Percentiles rank a stretch among this genome's conserved stretches.
Conservation (phyloP, 2,329 filamentous ascomycete genomes). For the Juglanconis oblonga region DNA sequence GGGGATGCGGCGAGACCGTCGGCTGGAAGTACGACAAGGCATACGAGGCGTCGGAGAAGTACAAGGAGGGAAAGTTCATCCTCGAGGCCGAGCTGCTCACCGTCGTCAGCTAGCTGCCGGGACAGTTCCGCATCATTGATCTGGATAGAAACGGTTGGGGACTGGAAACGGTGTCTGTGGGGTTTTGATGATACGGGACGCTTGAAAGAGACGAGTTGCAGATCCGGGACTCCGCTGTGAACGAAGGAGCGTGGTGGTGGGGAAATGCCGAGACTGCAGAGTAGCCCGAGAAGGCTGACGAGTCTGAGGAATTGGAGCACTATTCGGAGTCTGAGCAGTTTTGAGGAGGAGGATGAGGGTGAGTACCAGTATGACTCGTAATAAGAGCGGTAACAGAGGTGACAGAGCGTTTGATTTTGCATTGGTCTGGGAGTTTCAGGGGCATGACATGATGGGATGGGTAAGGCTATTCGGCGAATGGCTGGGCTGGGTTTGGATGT, state of each 20-base stretch:
- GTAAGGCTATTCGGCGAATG: neutral
- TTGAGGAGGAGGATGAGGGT: no score
- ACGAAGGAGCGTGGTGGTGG: neutral
- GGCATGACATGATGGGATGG: neutral
- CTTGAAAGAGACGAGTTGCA: neutral
- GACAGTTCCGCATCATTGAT: neutral
- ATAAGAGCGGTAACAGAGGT: no score
- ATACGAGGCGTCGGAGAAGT: constrained; percentile 88
- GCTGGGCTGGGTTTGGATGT: neutral
- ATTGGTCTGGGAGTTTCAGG: neutral
- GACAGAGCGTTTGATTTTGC: neutral
- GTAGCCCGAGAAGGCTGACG: neutral
- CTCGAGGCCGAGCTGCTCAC: constrained; percentile 88
- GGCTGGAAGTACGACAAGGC: constrained; percentile 99
- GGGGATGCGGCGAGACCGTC: constrained; percentile 87
- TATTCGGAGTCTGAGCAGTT: no score
- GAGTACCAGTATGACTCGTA: no score
- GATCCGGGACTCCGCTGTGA: neutral
- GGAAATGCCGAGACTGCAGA: neutral
- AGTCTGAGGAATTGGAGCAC: no score
- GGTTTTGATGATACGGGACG: neutral
- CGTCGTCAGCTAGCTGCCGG: constrained; percentile 56
- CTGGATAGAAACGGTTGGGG: neutral
- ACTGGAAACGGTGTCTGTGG: neutral
- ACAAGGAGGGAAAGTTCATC: constrained; percentile 99